Conservation (phyloP, 2,329 filamentous ascomycete species). For the Dissoconium aciculare region DNA sequence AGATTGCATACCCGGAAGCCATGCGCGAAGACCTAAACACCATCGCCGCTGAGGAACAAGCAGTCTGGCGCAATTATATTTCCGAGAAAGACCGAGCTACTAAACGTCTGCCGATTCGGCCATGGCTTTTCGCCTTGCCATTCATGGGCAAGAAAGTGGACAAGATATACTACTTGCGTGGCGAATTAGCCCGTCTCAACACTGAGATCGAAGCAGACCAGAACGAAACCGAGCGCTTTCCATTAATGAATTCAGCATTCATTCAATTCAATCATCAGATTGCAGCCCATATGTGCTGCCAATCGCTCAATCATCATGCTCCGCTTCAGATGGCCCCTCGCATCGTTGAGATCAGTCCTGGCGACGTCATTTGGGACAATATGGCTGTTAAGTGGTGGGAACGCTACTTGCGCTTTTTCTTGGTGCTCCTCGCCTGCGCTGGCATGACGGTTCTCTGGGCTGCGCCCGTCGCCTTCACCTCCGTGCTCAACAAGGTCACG, state of each 20-base stretch:
- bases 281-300: slow-evolving; percentile 94
- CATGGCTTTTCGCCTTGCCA: slow-evolving; percentile 66
- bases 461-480: slow-evolving; percentile 78
- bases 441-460: slow-evolving; percentile 81
- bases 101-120: slow-evolving; percentile 55
- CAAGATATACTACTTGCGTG: slow-evolving; percentile 80
- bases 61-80: slow-evolving; percentile 71
- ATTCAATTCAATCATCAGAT: slow-evolving; percentile 98
- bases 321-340: slow-evolving; percentile 89
- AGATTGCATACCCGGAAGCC: slow-evolving; percentile 45
- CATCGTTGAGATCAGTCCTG: slow-evolving; percentile 82
- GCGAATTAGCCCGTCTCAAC: slow-evolving; percentile 74
- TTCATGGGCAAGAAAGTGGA: slow-evolving; percentile 81
- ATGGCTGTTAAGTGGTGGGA: slow-evolving; percentile 95
- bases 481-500: slow-evolving; percentile 62
- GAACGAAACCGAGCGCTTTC: slow-evolving; percentile 67
- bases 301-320: slow-evolving; percentile 76
- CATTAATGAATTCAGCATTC: slow-evolving; percentile 89
- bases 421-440: slow-evolving; percentile 50
- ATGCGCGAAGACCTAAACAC: slow-evolving; percentile 48
- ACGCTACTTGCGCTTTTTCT: slow-evolving; percentile 55
- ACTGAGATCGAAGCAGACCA: slow-evolving; percentile 87
- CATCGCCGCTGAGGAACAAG: slow-evolving; percentile 44
- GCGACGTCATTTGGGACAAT: slow-evolving; percentile 92
- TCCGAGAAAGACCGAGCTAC: slow-evolving; percentile 71